Base-by-base conservation (phyloP, 148 eudicot genomes). In the Cornus florida region DNA sequence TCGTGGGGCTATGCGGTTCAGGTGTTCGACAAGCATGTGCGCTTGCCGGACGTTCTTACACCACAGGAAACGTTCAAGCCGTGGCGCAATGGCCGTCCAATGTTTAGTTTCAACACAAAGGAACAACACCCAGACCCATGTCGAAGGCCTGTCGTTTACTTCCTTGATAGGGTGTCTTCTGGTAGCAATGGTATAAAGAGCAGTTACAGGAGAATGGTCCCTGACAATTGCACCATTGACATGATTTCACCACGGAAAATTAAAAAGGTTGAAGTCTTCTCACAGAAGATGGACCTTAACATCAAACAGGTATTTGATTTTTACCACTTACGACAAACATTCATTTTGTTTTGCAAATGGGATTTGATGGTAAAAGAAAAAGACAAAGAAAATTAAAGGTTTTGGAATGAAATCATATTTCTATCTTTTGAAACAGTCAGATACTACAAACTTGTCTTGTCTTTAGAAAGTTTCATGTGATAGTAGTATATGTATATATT, bases 1-100 rank as follows among this genome's bases (percentile, higher is more conserved):
- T 94, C 97, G 0, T 92, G 98, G 98, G 98, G 98, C 24, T 94
- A 91, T 57, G 90, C 91, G 0, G 91, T 94, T 20, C 87, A 91
- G 73, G 81, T 94, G 1, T 90, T 84, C 69, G 78, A 71, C 39
- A 78, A 43, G 53, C 87, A 85, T 75, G 75, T 92, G 10, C 33
- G 78, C 31, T 75, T 92, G 77, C 84, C 87, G 2, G 89, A 91
- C 38, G 84, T 72, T 9, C 80, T 91, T 14, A 89, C 90, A 12
- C 69, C 68, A 0, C 86, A 81, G 38, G 83, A 86, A 56, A 91
- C 94, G 11, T 94, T 88, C 39, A 68, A 24, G 17, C 89, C 91
- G 3, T 92, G 90, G 92, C 88, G 70, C 43, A 80, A 74, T 50
- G 85, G 87, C 8, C 66, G 59, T 10, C 19, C 7, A 5, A 28